Evolutionary conservation across 139 green algal genomes (phyloP).

Genomic region (Volvox africanus): DNA sequence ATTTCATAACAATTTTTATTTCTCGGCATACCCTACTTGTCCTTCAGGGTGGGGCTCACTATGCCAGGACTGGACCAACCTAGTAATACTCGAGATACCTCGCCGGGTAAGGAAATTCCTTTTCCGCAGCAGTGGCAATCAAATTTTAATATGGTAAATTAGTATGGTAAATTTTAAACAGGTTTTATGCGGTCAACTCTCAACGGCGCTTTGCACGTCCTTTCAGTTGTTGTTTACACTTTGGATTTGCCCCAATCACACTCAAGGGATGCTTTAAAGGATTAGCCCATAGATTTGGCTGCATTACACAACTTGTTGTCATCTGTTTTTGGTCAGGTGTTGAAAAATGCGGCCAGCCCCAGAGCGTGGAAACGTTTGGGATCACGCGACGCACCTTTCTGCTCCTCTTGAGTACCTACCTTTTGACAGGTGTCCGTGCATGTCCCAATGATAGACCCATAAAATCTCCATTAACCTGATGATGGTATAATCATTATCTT

Average conservation of each 20-base stretch:
- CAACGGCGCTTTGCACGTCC: not conserved
- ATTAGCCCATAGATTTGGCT: too few species aligned
- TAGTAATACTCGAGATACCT: not conserved
- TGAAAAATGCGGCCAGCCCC: too few species aligned
- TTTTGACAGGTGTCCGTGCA: too few species aligned
- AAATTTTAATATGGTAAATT: not conserved
- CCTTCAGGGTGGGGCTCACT: constrained; percentile 3
- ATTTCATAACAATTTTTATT: not conserved
- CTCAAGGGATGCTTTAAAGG: too few species aligned
- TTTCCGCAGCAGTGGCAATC: not conserved
- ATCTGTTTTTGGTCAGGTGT: too few species aligned
- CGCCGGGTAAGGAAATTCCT: not conserved
- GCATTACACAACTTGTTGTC: too few species aligned
- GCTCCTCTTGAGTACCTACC: too few species aligned
- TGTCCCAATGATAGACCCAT: too few species aligned
- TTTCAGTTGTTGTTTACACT: not conserved
- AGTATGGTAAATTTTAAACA: not conserved
- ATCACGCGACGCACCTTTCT: too few species aligned
- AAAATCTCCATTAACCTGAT: too few species aligned
- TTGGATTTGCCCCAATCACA: not conserved
- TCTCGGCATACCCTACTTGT: not conserved
- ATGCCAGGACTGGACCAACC: constrained; percentile 31
- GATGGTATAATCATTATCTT: not conserved
- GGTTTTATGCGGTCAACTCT: not conserved
- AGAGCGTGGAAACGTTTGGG: too few species aligned